Base-by-base conservation (phyloP, 768 basidiomycete species). In the Mrakia frigida region DNA sequence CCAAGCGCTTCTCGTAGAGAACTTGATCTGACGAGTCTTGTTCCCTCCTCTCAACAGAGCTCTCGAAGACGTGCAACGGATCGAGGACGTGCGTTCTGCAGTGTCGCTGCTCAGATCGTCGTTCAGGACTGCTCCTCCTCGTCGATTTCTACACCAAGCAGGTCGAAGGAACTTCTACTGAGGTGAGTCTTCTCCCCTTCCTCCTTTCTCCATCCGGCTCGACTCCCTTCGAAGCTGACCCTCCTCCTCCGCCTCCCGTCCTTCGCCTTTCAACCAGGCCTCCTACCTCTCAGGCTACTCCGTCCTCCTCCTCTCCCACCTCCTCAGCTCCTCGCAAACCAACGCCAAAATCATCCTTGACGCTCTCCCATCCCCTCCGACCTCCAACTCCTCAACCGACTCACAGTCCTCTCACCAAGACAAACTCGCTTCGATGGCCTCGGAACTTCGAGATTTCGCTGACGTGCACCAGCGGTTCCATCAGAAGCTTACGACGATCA, bases 201-300 rank as follows among this genome's bases (percentile, higher is more conserved):
- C 67, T 68, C 23, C 13, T 53, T 41, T 50, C 41, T 31, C n/a
- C 1, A 10, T 25, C 28, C 41, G 46, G 5, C 39, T 41, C 11
- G 6, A 18, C 46, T 50, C 46, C 3, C 21, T 21, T 50, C 43
- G 43, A 43, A 35, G 23, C 68, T 70, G 11, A 50, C 69, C 10
- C 28, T 70, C 6, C 14, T 5, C 59, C 11, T 6, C n/a, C 39
- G 18, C 28, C 39, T 33, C 9, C 61, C 31, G 35, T 6, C 14
- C 23, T 61, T 56, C 37, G 14, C 2, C 39, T 6, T 13, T 37
- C 16, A 37, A 33, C 33, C 76, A 77, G 76, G 70, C 71, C 6
- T 73, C 71, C n/a, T 77, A 77, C 33, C 71, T 77, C n/a, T 46
- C 76, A 9, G 76, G 76, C 37, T 77, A 77, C 43, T 63, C 76